Conservation (phyloP, 306 rosid genomes). For the Vicia sativa region DNA sequence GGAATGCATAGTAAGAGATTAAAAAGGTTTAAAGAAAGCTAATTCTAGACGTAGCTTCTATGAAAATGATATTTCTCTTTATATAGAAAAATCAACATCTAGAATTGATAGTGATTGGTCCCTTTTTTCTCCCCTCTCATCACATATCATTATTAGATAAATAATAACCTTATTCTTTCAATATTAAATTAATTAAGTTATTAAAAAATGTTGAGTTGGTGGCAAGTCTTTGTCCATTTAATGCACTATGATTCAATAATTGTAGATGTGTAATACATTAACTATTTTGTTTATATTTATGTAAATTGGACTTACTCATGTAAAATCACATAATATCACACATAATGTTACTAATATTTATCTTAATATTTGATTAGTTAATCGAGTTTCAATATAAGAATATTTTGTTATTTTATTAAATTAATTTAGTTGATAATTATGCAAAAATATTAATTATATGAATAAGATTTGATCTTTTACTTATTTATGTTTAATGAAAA, state of each 20-base stretch:
- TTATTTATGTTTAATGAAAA: too few species aligned
- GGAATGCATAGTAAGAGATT: slow-evolving; percentile 6
- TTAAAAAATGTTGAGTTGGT: slow-evolving; percentile 38
- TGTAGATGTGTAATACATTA: neutral
- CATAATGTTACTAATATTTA: too few species aligned
- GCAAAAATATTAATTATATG: too few species aligned
- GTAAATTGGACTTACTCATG: too few species aligned
- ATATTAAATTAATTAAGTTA: slow-evolving; percentile 12
- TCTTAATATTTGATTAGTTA: too few species aligned
- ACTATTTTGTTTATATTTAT: neutral
- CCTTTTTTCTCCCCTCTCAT: slow-evolving; percentile 24
- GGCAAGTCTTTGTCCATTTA: slow-evolving; percentile 51
- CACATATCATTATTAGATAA: slow-evolving; percentile 39
- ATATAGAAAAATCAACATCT: slow-evolving; percentile 11
- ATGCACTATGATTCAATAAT: slow-evolving; percentile 39
- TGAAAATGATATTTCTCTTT: slow-evolving; percentile 33
- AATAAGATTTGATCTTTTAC: too few species aligned
- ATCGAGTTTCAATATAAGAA: too few species aligned
- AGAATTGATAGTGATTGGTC: slow-evolving; percentile 40
- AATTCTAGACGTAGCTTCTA: slow-evolving; percentile 36
- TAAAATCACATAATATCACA: too few species aligned
- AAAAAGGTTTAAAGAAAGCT: slow-evolving; percentile 31
- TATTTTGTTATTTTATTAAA: too few species aligned
- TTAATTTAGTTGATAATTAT: too few species aligned
- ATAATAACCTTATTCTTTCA: slow-evolving; percentile 24